Base-by-base conservation (phyloP, 768 basidiomycete species). In the Suillus americanus region DNA sequence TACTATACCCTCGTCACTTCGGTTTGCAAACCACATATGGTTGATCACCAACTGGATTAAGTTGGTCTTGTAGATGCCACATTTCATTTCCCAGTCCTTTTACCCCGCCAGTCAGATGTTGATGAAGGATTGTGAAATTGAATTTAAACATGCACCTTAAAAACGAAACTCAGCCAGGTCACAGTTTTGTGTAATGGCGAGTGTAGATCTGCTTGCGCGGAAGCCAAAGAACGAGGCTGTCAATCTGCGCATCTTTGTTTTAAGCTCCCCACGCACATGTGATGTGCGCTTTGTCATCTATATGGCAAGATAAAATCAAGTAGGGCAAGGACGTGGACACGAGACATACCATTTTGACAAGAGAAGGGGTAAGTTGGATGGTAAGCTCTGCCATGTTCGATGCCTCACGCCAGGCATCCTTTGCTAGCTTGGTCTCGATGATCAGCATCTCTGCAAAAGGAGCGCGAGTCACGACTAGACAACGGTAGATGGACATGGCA, bases 21-120 rank as follows among this genome's bases (percentile, higher is more conserved):
- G 62, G 61, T 75, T 73, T 25, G 54, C 55, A 55, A 77, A 76
- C 72, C 72, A 76, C 59, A 74, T 66, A 7, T 48, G 14, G 33
- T 76, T 75, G 40, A 71, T 38, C 2, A 54, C 51, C 45, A 60
- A 62, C 53, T 77, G 76, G 18, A 76, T 66, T 25, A 75, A 69
- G 0, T 14, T 38, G n/a, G 69, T 62, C 62, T 74, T 67, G 63
- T 73, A 77, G 0, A 76, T 51, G 14, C 74, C 74, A 33, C 65
- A 64, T 57, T 48, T 46, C 25, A 9, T 62, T 30, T 62, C 50
- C 16, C 25, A 62, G 35, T 54, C 64, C 64, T 63, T 18, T 51
- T 51, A 10, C 7, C 2, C 50, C 3, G 4, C 28, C 50, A 38
- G 40, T 61, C 25, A 56, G 20, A 25, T 6, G 4, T 60, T 45